phyloP scores from a whole-genome alignment of 805 yeast genomes.

The Wickerhamomyces chaumierensis region DNA sequence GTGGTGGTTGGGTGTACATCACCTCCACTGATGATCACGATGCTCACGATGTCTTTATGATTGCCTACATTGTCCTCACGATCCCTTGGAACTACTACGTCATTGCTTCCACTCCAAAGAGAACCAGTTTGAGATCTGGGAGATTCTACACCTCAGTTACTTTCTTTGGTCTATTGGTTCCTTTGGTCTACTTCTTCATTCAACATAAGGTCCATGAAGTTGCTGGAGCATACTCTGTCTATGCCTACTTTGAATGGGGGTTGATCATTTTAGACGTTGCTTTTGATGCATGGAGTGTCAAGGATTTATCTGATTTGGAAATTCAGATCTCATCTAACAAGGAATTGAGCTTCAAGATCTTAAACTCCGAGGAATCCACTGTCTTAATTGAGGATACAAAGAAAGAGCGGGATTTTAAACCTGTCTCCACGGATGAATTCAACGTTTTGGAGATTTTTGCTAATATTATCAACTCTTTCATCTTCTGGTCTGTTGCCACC shows the following conservation, averaged over 20 bases:
- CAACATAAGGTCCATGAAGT: constrained; percentile 82
- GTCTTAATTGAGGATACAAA: constrained; percentile 1
- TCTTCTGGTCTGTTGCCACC: constrained; percentile 80
- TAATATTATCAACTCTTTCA: constrained; percentile 51
- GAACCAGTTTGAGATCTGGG: constrained; percentile 35
- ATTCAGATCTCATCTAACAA: constrained; percentile 18
- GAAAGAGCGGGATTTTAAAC: constrained; percentile 4
- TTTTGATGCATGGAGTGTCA: constrained; percentile 70
- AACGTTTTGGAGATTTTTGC: constrained; percentile 26
- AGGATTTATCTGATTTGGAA: constrained; percentile 58
- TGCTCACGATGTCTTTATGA: constrained; percentile 93
- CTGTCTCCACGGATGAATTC: constrained; percentile 15
- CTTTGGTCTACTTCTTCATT: constrained; percentile 79
- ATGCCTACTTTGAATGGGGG: constrained; percentile 93
- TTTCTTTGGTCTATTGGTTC: constrained; percentile 67
- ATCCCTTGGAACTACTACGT: constrained; percentile 80
- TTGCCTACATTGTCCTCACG: constrained; percentile 75
- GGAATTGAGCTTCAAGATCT: constrained; percentile 10
- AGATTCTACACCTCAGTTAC: constrained; percentile 40
- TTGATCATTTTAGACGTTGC: constrained; percentile 72
- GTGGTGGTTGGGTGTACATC: constrained; percentile 98
- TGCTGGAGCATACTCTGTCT: constrained; percentile 92
- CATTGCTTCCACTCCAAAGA: constrained; percentile 39
- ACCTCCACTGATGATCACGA: constrained; percentile 97
- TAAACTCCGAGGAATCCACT: constrained; percentile 4